These are phyloP conservation scores for Pyrenula aspistea DNA, from an alignment of 495 filamentous ascomycete genomes.

Conservation along the genomic window DNA sequence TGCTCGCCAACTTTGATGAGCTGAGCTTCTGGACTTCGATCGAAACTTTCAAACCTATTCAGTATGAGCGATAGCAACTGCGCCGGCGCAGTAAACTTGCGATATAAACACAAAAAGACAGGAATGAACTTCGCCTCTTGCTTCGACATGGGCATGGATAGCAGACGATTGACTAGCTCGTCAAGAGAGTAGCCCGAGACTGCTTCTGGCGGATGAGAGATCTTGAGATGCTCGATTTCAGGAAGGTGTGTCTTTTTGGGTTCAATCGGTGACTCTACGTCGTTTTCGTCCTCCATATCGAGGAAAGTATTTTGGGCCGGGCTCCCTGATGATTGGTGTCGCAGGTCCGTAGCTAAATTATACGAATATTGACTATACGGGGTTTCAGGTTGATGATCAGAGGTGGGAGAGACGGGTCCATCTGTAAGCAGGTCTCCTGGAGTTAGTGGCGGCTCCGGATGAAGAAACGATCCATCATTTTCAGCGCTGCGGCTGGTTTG, in stretches of 20 bases:
- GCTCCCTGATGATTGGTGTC: not conserved
- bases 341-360: not conserved
- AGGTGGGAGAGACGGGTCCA: not conserved
- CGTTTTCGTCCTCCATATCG: constrained; percentile 33
- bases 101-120: constrained; percentile 87
- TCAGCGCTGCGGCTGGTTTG: not conserved
- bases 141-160: constrained; percentile 71
- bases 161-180: constrained; percentile 76
- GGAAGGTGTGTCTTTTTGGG: not conserved
- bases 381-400: not conserved
- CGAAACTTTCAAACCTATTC: constrained; percentile 56
- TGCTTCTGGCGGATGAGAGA: not conserved
- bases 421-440: not conserved
- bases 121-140: constrained; percentile 73
- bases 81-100: constrained; percentile 78
- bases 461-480: not conserved
- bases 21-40: constrained; percentile 44
- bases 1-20: constrained; percentile 68
- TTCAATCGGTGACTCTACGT: constrained; percentile 12
- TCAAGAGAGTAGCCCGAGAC: constrained; percentile 64
- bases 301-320: constrained; percentile 21
- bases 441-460: not conserved
- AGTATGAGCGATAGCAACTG: constrained; percentile 64
- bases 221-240: not conserved
- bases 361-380: not conserved